A percentile compares a stretch with the other conserved stretches of the same genome.
phyloP scores from a whole-genome alignment of 176 grass and related monocot genomes.

The Dendrocalamus sinicus region DNA sequence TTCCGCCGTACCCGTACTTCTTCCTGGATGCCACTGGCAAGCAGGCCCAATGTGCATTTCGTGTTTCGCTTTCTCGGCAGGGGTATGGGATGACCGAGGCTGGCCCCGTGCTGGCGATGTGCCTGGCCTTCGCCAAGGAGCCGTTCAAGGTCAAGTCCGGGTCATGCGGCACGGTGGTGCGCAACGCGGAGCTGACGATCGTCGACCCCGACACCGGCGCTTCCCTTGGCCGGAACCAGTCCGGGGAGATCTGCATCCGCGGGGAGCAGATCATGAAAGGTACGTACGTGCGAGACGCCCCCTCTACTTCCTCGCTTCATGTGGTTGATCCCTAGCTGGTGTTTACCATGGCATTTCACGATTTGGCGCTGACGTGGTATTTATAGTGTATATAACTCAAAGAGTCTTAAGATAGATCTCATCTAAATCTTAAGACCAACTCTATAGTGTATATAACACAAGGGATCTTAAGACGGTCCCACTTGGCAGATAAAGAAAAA shows the following conservation, averaged over 20 bases:
- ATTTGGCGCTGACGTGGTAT: not conserved
- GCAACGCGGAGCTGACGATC: conserved; percentile 79
- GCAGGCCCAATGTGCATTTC: not conserved
- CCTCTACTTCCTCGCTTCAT: not conserved
- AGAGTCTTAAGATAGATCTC: too few species aligned
- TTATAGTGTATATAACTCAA: too few species aligned
- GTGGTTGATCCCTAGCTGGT: not conserved
- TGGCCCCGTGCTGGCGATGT: conserved; percentile 85
- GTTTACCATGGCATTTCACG: not conserved
- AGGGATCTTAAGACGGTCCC: too few species aligned
- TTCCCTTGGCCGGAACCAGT: conserved; percentile 62
- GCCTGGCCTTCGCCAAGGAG: conserved; percentile 85
- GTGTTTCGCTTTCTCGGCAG: not conserved
- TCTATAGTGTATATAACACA: too few species aligned
- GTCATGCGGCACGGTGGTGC: conserved; percentile 87
- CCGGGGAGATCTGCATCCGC: conserved; percentile 92
- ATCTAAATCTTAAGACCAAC: too few species aligned
- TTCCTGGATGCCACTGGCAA: not conserved
- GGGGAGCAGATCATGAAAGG: conserved; percentile 98
- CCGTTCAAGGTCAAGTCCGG: conserved; percentile 79
- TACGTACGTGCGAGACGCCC: not conserved
- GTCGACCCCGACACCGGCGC: conserved; percentile 77
- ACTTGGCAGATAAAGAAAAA: too few species aligned
- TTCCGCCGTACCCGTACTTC: not conserved
- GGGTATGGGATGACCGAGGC: conserved; percentile 96